Conservation (phyloP, 2,329 filamentous ascomycete species). For the Aureobasidium sp. region DNA sequence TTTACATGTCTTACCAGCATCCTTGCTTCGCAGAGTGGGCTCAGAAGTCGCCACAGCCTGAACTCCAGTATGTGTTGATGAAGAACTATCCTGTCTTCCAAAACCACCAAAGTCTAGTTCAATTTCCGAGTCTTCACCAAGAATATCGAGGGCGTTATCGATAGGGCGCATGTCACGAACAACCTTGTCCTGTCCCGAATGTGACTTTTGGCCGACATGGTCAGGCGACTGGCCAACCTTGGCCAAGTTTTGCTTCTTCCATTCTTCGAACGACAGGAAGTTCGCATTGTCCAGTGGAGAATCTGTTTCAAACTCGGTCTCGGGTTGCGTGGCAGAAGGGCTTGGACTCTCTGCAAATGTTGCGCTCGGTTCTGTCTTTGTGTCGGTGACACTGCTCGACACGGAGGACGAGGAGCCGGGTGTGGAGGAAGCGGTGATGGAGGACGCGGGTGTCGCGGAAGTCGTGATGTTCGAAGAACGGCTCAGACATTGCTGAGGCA, state of each 20-base stretch:
- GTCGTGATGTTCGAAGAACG: constrained; percentile 33
- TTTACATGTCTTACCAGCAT: constrained; percentile 95
- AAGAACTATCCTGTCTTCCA: constrained; percentile 30
- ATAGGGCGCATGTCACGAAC: constrained; percentile 46
- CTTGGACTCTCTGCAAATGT: neutral
- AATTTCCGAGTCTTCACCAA: constrained; percentile 87
- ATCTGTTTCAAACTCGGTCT: constrained; percentile 52
- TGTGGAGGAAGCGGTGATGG: constrained; percentile 3
- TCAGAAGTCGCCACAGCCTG: constrained; percentile 2
- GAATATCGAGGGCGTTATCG: constrained; percentile 64
- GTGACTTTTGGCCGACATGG: constrained; percentile 50
- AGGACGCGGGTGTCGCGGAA: neutral
- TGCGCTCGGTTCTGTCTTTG: neutral
- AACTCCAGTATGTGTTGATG: constrained; percentile 8
- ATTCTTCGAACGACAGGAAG: constrained; percentile 96
- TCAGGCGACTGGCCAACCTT: constrained; percentile 73
- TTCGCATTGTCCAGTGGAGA: constrained; percentile 65
- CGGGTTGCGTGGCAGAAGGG: constrained; percentile 23
- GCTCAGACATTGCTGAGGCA: constrained; percentile 68
- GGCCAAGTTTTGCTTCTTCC: constrained; percentile 89
- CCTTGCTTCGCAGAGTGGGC: constrained; percentile 63
- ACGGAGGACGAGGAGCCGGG: neutral
- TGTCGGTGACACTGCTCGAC: neutral
- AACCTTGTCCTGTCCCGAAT: constrained; percentile 37
- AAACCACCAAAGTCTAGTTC: constrained; percentile 64